phyloP scores from a whole-genome alignment of 768 basidiomycete genomes.

The Coprinellus micaceus region DNA sequence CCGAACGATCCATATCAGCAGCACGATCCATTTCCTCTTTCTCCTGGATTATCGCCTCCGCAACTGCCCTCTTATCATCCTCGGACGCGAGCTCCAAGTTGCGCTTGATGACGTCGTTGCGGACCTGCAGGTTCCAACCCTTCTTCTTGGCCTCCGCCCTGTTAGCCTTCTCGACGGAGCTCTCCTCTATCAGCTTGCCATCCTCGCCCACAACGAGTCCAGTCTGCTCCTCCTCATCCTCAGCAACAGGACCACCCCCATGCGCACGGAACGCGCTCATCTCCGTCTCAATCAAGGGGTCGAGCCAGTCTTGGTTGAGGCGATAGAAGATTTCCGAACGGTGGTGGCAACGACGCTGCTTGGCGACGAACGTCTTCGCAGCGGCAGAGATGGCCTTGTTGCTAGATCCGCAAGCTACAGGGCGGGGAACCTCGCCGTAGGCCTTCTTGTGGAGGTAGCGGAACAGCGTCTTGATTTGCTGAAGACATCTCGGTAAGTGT shows the following conservation, averaged over 20 bases:
- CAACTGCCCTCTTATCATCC: neutral
- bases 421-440: neutral
- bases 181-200: neutral
- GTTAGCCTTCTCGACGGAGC: neutral
- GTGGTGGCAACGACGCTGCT: neutral
- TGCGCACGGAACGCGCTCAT: neutral
- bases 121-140: neutral
- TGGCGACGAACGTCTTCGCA: neutral
- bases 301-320: neutral
- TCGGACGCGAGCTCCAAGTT: neutral
- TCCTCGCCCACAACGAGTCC: neutral
- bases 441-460: neutral
- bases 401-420: neutral
- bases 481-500: neutral
- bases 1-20: neutral
- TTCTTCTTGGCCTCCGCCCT: neutral
- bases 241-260: neutral
- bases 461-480: neutral
- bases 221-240: neutral
- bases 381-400: neutral
- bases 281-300: neutral
- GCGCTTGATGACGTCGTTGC: neutral
- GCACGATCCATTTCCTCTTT: neutral
- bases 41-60: neutral
- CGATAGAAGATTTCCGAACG: neutral